Evolutionary conservation across 1,284 basidiomycete genomes (phyloP).

Genomic region (Peniophora sp.): DNA sequence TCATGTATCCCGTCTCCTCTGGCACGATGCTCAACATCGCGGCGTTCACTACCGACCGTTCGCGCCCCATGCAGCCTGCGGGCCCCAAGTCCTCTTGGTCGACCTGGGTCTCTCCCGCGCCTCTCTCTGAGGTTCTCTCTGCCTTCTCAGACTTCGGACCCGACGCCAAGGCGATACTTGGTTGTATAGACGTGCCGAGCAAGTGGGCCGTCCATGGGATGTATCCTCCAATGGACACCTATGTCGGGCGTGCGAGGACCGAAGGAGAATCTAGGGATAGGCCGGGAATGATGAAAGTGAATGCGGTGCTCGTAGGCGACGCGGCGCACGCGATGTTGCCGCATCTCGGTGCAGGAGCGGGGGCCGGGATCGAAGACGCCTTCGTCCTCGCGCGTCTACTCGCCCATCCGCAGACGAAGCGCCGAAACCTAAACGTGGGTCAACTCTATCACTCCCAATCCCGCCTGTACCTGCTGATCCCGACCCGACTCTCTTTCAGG

Average conservation of each 20-base stretch:
- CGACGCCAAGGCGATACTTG: conserved; percentile 29
- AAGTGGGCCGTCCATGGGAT: conserved; percentile 57
- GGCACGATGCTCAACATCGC: conserved; percentile 10
- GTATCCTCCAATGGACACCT: conserved; percentile 40
- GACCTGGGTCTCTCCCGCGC: not conserved
- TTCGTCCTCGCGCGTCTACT: conserved; percentile 44
- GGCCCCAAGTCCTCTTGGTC: not conserved
- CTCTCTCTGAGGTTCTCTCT: not conserved
- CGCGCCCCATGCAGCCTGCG: not conserved
- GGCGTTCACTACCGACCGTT: not conserved
- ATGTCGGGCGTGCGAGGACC: conserved; percentile 15
- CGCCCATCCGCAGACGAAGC: conserved; percentile 32
- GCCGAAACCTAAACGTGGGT: not conserved
- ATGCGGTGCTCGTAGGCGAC: conserved; percentile 43
- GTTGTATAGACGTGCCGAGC: conserved; percentile 40
- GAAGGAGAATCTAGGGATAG: too few relatives aligned
- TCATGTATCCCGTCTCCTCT: conserved; percentile 46
- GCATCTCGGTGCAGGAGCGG: conserved; percentile 54
- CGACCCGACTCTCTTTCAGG: too few relatives aligned
- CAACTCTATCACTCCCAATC: too few relatives aligned
- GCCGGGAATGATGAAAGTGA: conserved; percentile 5
- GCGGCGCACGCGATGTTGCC: conserved; percentile 56
- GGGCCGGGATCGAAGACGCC: conserved; percentile 58
- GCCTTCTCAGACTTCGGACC: not conserved
- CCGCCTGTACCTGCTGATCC: too few relatives aligned